A percentile compares a stretch with the other conserved stretches of the same genome.
Evolutionary conservation across 1,284 basidiomycete species (phyloP).

Genomic region (Thecaphora thlaspeos): DNA sequence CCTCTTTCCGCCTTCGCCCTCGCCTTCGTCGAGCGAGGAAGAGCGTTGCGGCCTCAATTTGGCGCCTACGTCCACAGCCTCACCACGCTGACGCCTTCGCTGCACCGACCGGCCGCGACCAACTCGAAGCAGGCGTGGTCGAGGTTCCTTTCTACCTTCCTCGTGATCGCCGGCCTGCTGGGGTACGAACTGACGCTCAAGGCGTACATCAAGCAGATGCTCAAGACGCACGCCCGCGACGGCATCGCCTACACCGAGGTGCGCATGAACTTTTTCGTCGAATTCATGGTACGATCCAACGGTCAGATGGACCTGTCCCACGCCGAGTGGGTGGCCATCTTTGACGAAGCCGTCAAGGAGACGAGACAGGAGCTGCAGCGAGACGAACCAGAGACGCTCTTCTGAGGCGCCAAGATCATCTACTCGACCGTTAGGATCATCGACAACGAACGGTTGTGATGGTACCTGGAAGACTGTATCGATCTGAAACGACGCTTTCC

Average conservation of each 20-base stretch:
- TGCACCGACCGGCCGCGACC: slow-evolving; percentile 5
- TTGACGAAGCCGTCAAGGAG: slow-evolving; percentile 66
- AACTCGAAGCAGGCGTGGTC: slow-evolving; percentile 46
- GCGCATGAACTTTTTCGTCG: slow-evolving; percentile 67
- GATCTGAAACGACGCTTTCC: slow-evolving; percentile 72
- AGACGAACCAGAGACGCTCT: slow-evolving; percentile 5
- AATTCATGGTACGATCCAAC: slow-evolving; percentile 68
- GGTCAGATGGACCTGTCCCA: slow-evolving; percentile 67
- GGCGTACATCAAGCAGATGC: slow-evolving; percentile 67
- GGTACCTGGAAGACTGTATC: slow-evolving; percentile 73
- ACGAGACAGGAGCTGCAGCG: slow-evolving; percentile 19
- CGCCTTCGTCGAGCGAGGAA: background rate
- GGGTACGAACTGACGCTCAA: slow-evolving; percentile 64
- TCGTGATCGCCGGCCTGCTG: slow-evolving; percentile 52
- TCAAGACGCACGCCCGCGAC: slow-evolving; percentile 68
- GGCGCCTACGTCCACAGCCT: slow-evolving; percentile 39
- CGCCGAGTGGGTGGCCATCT: slow-evolving; percentile 66
- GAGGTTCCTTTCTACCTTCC: slow-evolving; percentile 44
- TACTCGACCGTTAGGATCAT: slow-evolving; percentile 69
- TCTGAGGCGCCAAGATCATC: slow-evolving; percentile 58
- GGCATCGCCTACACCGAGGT: slow-evolving; percentile 73
- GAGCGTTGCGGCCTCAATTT: slow-evolving; percentile 9
- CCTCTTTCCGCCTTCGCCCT: slow-evolving; percentile 2
- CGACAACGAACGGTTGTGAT: slow-evolving; percentile 65
- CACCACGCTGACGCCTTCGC: slow-evolving; percentile 43